These are phyloP conservation scores for Salix purpurea DNA, from an alignment of 345 rosid species.

Conservation along the genomic window DNA sequence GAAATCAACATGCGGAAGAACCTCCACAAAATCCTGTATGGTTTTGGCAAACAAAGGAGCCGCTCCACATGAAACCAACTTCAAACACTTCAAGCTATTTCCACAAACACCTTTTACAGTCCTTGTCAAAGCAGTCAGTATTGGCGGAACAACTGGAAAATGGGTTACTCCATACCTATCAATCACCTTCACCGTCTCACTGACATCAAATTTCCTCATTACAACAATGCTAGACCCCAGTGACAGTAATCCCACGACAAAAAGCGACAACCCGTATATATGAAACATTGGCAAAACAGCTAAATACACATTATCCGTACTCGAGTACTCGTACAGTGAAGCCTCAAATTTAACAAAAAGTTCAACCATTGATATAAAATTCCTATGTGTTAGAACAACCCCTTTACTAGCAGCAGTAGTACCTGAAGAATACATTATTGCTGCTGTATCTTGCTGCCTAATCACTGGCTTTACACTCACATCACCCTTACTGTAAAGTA, in stretches of 20 bases:
- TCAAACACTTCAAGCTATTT: constrained; percentile 51
- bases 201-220: constrained; percentile 57
- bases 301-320: constrained; percentile 50
- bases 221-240: constrained; percentile 65
- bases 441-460: constrained; percentile 73
- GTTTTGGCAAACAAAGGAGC: constrained; percentile 52
- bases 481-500: constrained; percentile 28
- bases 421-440: constrained; percentile 75
- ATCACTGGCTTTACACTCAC: constrained; percentile 32
- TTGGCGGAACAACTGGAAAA: constrained; percentile 76
- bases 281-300: constrained; percentile 78
- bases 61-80: constrained; percentile 84
- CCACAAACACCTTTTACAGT: constrained; percentile 31
- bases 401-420: constrained; percentile 86
- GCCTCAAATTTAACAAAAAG: constrained; percentile 79
- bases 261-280: constrained; percentile 67
- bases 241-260: constrained; percentile 55
- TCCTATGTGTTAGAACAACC: constrained; percentile 63
- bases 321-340: constrained; percentile 47
- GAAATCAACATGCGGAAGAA: constrained; percentile 63
- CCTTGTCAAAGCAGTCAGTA: constrained; percentile 49
- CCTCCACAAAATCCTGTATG: constrained; percentile 49
- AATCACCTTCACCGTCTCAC: constrained; percentile 43
- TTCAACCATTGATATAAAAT: constrained; percentile 61
- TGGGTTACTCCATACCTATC: constrained; percentile 58